Base-by-base conservation (phyloP, 106 monocot genomes). In the Apostasia shenzhenica region DNA sequence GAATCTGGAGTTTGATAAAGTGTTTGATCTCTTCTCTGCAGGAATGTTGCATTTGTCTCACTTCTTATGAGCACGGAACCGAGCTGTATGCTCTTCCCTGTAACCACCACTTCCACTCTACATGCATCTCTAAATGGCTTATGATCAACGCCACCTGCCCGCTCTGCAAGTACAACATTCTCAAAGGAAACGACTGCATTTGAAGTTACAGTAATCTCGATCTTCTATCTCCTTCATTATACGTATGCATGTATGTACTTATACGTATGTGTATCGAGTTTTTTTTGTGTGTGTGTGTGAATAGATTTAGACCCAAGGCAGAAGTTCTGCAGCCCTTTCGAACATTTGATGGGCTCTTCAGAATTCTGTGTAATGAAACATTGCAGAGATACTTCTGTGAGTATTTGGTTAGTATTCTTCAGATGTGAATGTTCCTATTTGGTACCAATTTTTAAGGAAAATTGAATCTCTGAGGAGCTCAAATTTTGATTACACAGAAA, bases 21-120 rank as follows among this genome's bases (percentile, higher is more conserved):
- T 37, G 38, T 40, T 8, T 37, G 50, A 11, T 51, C 50, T 67
- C 8, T 38, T 2, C 26, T 26, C 2, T 48, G 46, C 67, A 79
- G 79, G 79, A 79, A 65, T 79, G 79, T n/a, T 79, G 79, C 63
- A 74, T 79, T 65, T 79, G 79, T 57, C 70, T 79, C 8, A 50
- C 55, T 49, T 45, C 69, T 6, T 79, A 79, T 48, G 79, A 79
- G 67, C 64, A 79, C 58, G 79, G 64, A 49, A 74, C 44, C 37
- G 79, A 79, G 63, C 69, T 79, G 2, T 56, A 57, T 42, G 57
- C 73, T 2, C 63, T 79, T 63, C 79, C 70, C 4, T 79, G 79
- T 70, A 74, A 52, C 54, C 79, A 79, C 61, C 79, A 79, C 41
- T 79, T 79, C 57, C 79, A 79, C 63, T 69, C 70, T 2, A 41